These are phyloP conservation scores for Schizosaccharomyces lindneri DNA, from an alignment of 805 yeast species.

Conservation along the genomic window DNA sequence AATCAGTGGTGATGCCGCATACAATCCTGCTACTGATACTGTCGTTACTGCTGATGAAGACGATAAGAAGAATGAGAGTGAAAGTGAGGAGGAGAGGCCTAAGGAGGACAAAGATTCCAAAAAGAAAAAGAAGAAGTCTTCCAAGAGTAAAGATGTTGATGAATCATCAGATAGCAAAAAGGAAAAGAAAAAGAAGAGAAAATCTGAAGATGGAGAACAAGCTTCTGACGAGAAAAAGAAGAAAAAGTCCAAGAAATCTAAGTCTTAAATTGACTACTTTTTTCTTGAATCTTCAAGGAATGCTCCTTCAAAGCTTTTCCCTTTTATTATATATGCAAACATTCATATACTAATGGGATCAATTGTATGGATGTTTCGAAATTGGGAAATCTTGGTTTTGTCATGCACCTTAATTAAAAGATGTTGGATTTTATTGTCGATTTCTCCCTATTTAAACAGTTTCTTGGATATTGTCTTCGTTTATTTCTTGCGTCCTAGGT, in stretches of 20 bases:
- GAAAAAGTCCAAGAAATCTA: not conserved
- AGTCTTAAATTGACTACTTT: not conserved
- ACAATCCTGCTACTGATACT: constrained; percentile 90
- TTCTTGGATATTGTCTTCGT: too few species aligned
- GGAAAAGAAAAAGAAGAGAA: constrained; percentile 4
- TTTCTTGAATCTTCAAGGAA: too few species aligned
- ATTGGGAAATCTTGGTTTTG: too few species aligned
- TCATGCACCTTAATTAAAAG: too few species aligned
- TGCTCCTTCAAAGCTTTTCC: too few species aligned
- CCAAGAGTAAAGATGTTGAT: not conserved
- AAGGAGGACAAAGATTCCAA: constrained; percentile 15
- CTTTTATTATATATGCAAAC: too few species aligned
- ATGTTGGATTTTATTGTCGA: too few species aligned
- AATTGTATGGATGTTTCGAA: too few species aligned
- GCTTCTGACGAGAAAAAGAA: not conserved
- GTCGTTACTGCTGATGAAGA: constrained; percentile 14
- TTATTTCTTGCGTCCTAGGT: too few species aligned
- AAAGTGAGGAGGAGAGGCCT: constrained; percentile 18
- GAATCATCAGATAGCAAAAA: not conserved
- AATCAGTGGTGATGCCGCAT: constrained; percentile 59
- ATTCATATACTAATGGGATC: too few species aligned
- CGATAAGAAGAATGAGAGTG: constrained; percentile 17
- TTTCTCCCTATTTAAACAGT: too few species aligned
- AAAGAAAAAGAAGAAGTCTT: constrained; percentile 3
- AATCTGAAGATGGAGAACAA: constrained; percentile 3